Conservation (phyloP, 352 stramenopile species). For the Pseudoperonospora humuli region DNA sequence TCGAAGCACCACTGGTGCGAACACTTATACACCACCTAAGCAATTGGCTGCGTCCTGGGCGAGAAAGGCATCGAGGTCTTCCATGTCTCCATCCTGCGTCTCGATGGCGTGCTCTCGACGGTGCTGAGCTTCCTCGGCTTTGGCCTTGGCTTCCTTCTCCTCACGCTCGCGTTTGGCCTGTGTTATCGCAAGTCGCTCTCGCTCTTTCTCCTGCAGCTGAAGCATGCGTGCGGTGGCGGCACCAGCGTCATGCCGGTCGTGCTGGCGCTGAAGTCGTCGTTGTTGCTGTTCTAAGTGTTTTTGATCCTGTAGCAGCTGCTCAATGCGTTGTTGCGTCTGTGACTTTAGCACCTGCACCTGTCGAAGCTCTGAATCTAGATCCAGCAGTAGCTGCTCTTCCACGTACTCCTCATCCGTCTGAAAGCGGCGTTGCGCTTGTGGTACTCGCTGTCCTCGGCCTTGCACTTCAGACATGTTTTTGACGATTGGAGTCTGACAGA, state of each 20-base stretch:
- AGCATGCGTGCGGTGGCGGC: slow-evolving; percentile 45
- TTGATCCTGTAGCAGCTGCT: slow-evolving; percentile 31
- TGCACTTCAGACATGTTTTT: neutral
- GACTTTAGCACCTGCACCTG: slow-evolving; percentile 40
- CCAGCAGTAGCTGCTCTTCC: slow-evolving; percentile 30
- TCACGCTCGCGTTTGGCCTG: slow-evolving; percentile 17
- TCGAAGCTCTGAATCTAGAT: slow-evolving; percentile 39
- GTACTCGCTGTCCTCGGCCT: too few species aligned
- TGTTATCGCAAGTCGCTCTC: slow-evolving; percentile 20
- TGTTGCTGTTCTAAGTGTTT: slow-evolving; percentile 38
- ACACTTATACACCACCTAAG: slow-evolving; percentile 16
- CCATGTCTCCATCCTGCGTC: slow-evolving; percentile 32
- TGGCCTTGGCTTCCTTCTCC: slow-evolving; percentile 21
- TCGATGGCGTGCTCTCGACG: slow-evolving; percentile 39
- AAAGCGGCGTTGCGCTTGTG: slow-evolving; percentile 10
- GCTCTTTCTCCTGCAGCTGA: slow-evolving; percentile 53
- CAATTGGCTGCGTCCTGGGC: slow-evolving; percentile 42
- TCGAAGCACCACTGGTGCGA: neutral
- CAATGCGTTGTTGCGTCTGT: slow-evolving; percentile 30
- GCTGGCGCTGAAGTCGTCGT: slow-evolving; percentile 22
- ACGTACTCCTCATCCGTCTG: slow-evolving; percentile 25
- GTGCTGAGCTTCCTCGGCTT: slow-evolving; percentile 24
- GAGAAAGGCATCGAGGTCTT: slow-evolving; percentile 58
- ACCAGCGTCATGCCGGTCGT: slow-evolving; percentile 25
- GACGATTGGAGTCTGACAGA: neutral